Conservation (phyloP, 768 basidiomycete genomes). For the Chalciporus sphaerocephalus region DNA sequence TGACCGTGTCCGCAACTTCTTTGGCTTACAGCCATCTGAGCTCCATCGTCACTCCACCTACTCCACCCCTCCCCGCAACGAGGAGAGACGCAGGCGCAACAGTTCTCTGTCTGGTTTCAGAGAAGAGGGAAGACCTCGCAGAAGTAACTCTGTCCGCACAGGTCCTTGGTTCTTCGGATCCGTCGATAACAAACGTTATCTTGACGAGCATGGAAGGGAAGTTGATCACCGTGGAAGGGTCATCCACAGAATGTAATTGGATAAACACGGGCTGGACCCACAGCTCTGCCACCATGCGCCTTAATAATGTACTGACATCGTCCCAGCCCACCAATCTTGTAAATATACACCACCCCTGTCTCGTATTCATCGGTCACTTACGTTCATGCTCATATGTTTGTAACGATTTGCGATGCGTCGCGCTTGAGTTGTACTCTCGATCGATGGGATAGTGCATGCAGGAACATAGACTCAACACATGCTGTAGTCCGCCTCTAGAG, state of each 20-base stretch:
- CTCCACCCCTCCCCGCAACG: background rate
- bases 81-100: constrained; percentile 22
- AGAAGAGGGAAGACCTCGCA: constrained; percentile 13
- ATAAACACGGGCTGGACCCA: background rate
- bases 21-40: constrained; percentile 28
- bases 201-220: constrained; percentile 27
- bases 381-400: background rate
- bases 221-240: constrained; percentile 24
- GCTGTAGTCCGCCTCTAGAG: constrained; percentile 29
- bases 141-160: constrained; percentile 15
- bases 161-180: constrained; percentile 23
- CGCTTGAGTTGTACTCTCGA: background rate
- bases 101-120: constrained; percentile 24
- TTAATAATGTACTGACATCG: constrained; percentile 2
- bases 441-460: background rate
- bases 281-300: background rate
- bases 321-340: constrained; percentile 1
- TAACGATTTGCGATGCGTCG: background rate
- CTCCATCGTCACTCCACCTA: constrained; percentile 9
- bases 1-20: constrained; percentile 37
- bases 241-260: constrained; percentile 22
- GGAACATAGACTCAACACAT: background rate
- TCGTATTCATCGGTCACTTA: background rate
- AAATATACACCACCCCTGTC: constrained; percentile 3
- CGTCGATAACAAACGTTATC: constrained; percentile 13